These are phyloP conservation scores for Cryptosporidium parvum DNA, from an alignment of 169 alveolate species.

Conservation along the genomic window DNA sequence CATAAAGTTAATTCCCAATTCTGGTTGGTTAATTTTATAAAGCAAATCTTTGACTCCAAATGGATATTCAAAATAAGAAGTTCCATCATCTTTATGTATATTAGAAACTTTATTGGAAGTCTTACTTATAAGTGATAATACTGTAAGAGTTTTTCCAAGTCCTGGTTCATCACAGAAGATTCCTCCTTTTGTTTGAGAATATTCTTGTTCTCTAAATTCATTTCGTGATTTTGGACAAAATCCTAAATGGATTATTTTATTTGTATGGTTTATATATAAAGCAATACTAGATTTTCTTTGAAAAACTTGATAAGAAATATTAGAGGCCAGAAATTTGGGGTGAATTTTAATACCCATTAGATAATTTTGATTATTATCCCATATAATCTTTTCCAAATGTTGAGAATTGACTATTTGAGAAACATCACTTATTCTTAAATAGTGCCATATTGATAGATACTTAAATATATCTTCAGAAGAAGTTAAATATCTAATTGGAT, in stretches of 20 bases:
- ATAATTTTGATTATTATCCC: conserved; percentile 6
- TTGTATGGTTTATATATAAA: conserved; percentile 24
- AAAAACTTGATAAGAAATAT: neutral
- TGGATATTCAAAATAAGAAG: conserved; percentile 20
- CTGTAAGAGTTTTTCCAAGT: conserved; percentile 62
- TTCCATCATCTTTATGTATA: neutral
- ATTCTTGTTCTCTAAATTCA: neutral
- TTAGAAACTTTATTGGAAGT: conserved; percentile 16
- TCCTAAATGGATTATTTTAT: conserved; percentile 30
- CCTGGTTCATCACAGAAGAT: conserved; percentile 74
- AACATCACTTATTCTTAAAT: conserved; percentile 1
- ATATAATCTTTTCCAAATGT: conserved; percentile 20
- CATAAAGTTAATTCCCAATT: neutral
- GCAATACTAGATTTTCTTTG: neutral
- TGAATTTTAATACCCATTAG: conserved; percentile 16
- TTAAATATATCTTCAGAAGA: conserved; percentile 47
- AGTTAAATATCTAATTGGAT: conserved; percentile 38
- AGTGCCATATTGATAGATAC: conserved; percentile 57
- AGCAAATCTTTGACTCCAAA: conserved; percentile 14
- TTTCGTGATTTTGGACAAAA: conserved; percentile 4
- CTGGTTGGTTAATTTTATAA: neutral
- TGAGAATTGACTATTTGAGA: neutral
- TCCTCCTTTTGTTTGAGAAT: conserved; percentile 34
- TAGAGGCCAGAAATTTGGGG: neutral
- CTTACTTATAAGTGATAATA: conserved; percentile 38